Conservation (phyloP, 768 basidiomycete genomes). For the Multifurca ochricompacta region DNA sequence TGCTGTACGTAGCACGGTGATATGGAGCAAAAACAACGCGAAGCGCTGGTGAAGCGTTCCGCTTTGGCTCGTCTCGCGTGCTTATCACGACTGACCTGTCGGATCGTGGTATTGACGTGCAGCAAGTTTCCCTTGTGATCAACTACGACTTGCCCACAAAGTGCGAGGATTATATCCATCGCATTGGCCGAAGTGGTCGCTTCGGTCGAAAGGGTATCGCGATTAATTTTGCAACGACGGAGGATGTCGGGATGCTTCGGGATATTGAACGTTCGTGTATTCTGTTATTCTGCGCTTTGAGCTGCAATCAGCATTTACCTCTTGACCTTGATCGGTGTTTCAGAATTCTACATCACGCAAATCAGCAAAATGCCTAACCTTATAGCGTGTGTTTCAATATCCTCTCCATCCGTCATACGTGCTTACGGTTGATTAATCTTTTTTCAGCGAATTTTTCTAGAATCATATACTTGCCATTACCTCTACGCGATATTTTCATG, state of each 20-base stretch:
- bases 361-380: slow-evolving; percentile 98
- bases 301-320: no score
- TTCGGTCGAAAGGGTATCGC: slow-evolving; percentile 97
- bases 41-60: slow-evolving; percentile 98
- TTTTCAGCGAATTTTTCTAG: slow-evolving; percentile 80
- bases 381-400: slow-evolving; percentile 54
- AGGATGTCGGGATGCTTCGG: slow-evolving; percentile 85
- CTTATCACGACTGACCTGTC: slow-evolving; percentile 97
- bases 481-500: slow-evolving; percentile 19
- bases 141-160: slow-evolving; percentile 91
- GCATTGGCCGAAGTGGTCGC: slow-evolving; percentile 94
- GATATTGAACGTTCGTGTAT: slow-evolving; percentile 84
- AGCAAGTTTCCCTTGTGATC: slow-evolving; percentile 93
- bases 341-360: slow-evolving; percentile 88
- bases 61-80: slow-evolving; percentile 95
- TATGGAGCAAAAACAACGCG: slow-evolving; percentile 98
- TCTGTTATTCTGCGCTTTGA: no score
- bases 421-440: slow-evolving; percentile 14
- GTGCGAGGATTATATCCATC: slow-evolving; percentile 97
- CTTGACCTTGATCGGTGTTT: slow-evolving; percentile 22
- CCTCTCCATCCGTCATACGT: background rate
- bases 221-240: slow-evolving; percentile 94
- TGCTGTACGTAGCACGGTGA: slow-evolving; percentile 70
- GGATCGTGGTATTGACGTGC: slow-evolving; percentile 97
- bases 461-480: slow-evolving; percentile 25